Evolutionary conservation across 768 basidiomycete genomes (phyloP).

Genomic region (Hebeloma cylindrosporum): DNA sequence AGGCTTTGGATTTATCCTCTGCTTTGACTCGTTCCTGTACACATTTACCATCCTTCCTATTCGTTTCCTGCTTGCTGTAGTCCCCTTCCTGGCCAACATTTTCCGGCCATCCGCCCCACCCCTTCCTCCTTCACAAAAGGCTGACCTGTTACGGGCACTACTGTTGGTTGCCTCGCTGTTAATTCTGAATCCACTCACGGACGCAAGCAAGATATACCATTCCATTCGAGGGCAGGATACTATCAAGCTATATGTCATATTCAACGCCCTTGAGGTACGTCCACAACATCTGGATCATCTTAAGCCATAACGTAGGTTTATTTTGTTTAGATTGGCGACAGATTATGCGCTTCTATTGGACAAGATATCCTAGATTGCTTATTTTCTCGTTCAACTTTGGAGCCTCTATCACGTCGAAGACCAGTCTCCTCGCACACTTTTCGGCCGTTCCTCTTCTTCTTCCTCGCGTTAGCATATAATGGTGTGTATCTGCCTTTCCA

Average conservation of each 20-base stretch:
- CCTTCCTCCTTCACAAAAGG: conserved; percentile 87
- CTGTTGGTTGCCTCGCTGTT: conserved; percentile 73
- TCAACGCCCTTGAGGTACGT: conserved; percentile 94
- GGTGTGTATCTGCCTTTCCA: conserved; percentile 46
- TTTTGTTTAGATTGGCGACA: conserved; percentile 78
- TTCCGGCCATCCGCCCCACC: conserved; percentile 50
- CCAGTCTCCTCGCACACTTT: conserved; percentile 66
- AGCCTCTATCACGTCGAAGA: conserved; percentile 61
- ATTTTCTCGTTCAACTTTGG: conserved; percentile 89
- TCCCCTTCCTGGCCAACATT: conserved; percentile 52
- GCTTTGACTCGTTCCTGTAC: conserved; percentile 96
- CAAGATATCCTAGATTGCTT: conserved; percentile 97
- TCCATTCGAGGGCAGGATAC: conserved; percentile 97
- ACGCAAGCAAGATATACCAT: conserved; percentile 98
- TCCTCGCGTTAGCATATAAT: conserved; percentile 78
- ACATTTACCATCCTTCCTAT: conserved; percentile 98
- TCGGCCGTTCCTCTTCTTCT: conserved; percentile 81
- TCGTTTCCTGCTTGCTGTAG: conserved; percentile 67
- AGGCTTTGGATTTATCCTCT: conserved; percentile 88
- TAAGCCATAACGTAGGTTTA: conserved; percentile 4
- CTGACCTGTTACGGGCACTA: conserved; percentile 82
- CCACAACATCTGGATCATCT: background rate
- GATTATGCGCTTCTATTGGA: conserved; percentile 92
- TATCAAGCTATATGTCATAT: conserved; percentile 98
- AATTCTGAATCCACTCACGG: conserved; percentile 79